These are phyloP conservation scores for Zymoseptoria pseudotritici DNA, from an alignment of 2,329 filamentous ascomycete species.

Conservation along the genomic window DNA sequence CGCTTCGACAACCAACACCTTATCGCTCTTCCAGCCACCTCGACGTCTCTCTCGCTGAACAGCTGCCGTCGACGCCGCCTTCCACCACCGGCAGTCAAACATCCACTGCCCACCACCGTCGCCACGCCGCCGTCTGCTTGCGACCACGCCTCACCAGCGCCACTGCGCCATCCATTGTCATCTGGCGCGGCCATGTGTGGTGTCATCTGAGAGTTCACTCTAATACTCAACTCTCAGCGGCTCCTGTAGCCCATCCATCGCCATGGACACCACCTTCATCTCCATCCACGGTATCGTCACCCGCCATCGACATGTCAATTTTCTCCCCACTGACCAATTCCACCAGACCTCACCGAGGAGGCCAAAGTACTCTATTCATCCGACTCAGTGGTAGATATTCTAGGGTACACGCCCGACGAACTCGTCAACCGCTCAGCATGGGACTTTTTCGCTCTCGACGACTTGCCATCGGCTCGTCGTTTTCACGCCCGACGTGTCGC, in stretches of 20 bases:
- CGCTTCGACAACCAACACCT: too few relatives aligned
- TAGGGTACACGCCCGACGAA: constrained; percentile 71
- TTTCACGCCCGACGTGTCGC: constrained; percentile 66
- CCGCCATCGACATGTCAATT: not conserved
- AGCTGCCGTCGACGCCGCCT: too few relatives aligned
- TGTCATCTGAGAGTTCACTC: not conserved
- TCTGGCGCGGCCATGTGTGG: not conserved
- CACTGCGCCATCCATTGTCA: not conserved
- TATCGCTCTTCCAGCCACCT: too few relatives aligned
- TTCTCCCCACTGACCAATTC: not conserved
- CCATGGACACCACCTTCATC: constrained; percentile 60
- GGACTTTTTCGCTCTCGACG: constrained; percentile 78
- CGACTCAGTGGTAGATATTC: constrained; percentile 73
- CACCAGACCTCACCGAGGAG: constrained; percentile 61
- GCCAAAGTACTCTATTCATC: constrained; percentile 77
- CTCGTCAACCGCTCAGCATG: constrained; percentile 71
- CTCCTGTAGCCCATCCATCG: not conserved
- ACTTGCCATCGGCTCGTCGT: constrained; percentile 65
- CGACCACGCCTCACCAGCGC: not conserved
- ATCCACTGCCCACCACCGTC: not conserved
- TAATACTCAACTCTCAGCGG: not conserved
- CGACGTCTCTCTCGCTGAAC: too few relatives aligned
- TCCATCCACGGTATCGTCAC: constrained; percentile 70
- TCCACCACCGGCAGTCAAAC: not conserved
- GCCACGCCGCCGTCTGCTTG: not conserved